Evolutionary conservation across 352 stramenopile species (phyloP).

Genomic region (Lagenidium giganteum): DNA sequence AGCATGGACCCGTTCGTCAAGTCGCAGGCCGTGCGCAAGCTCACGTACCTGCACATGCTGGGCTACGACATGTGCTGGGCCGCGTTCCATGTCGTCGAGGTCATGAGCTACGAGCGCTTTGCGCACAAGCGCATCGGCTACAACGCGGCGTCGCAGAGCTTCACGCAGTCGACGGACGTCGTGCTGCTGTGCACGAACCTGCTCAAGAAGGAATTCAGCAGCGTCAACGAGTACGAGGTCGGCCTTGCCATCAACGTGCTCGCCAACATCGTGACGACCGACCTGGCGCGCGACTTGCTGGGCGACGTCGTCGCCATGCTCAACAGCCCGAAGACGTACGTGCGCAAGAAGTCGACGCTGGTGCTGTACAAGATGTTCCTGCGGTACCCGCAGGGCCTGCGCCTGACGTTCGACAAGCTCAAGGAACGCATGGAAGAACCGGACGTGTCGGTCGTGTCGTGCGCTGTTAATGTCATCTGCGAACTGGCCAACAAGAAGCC

Average conservation of each 20-base stretch:
- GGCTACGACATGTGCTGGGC: constrained; percentile 99
- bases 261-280: constrained; percentile 97
- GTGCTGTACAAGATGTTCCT: constrained; percentile 99
- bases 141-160: constrained; percentile 93
- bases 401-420: constrained; percentile 97
- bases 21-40: constrained; percentile 94
- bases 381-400: constrained; percentile 96
- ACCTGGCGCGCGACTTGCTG: constrained; percentile 93
- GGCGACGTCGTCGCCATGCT: constrained; percentile 91
- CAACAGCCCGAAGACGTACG: constrained; percentile 92
- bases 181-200: constrained; percentile 98
- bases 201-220: constrained; percentile 96
- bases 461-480: constrained; percentile 99
- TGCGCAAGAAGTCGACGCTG: constrained; percentile 98
- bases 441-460: constrained; percentile 95
- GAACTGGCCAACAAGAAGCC: constrained; percentile 99
- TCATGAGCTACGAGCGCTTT: constrained; percentile 96
- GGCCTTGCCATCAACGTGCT: constrained; percentile 98
- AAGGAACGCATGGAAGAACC: constrained; percentile 95
- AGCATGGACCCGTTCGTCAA: constrained; percentile 97
- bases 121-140: constrained; percentile 97
- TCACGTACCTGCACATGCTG: constrained; percentile 98
- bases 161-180: constrained; percentile 97
- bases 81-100: constrained; percentile 97
- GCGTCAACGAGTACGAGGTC: constrained; percentile 93